Evolutionary conservation across 2,329 filamentous ascomycete species (phyloP).

Genomic region (Epichloe typhina): DNA sequence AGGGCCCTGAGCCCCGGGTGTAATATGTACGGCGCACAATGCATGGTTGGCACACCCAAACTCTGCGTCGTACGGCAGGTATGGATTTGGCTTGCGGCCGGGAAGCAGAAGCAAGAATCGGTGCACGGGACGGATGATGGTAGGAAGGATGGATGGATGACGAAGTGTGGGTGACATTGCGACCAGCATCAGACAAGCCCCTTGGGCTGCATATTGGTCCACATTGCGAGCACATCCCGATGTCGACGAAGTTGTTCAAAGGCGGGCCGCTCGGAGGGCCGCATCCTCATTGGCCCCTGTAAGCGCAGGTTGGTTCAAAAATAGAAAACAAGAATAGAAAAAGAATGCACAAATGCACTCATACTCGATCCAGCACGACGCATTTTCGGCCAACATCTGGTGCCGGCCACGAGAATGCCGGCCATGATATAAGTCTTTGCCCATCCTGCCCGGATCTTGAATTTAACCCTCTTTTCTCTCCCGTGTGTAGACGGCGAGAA

Average conservation of each 20-base stretch:
- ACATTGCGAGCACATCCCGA: no score
- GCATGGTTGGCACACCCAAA: neutral
- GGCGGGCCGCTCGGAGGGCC: neutral
- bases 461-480: slow-evolving; percentile 25
- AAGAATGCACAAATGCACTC: slow-evolving; percentile 10
- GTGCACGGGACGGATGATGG: neutral
- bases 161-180: slow-evolving; percentile 5
- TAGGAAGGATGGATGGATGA: neutral
- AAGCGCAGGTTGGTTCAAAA: slow-evolving; percentile 32
- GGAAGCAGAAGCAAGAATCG: neutral
- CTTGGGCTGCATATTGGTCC: neutral
- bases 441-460: slow-evolving; percentile 27
- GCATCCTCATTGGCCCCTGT: slow-evolving; percentile 25
- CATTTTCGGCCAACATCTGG: slow-evolving; percentile 13
- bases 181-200: neutral
- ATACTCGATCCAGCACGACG: neutral
- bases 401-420: slow-evolving; percentile 26
- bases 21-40: neutral
- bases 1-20: no score
- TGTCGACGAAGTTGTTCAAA: neutral
- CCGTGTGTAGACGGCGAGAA: slow-evolving; percentile 30
- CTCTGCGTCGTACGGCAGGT: no score
- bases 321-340: slow-evolving; percentile 31
- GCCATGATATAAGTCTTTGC: slow-evolving; percentile 47
- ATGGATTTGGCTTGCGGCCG: neutral